Base-by-base conservation (phyloP, 1,284 basidiomycete species). In the Golubevia sp. region DNA sequence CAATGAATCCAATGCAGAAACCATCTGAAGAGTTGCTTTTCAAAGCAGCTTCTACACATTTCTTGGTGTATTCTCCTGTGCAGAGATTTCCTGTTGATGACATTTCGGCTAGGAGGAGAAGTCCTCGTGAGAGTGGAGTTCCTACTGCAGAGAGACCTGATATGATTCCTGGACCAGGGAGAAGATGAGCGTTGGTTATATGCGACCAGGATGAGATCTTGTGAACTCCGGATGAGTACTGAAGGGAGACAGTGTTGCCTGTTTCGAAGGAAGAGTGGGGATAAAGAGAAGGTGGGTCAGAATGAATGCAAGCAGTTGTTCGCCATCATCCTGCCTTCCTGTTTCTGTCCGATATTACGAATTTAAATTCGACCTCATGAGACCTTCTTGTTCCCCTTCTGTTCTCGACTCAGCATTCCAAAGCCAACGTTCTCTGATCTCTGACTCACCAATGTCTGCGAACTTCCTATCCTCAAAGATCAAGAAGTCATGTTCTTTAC, bases 391-490 rank as follows among this genome's bases (percentile, higher is more conserved):
- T n/a, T n/a, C n/a, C n/a, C n/a, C n/a, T n/a, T n/a, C n/a, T n/a
- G n/a, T n/a, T n/a, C n/a, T n/a, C n/a, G n/a, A n/a, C n/a, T n/a
- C n/a, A n/a, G n/a, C n/a, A n/a, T n/a, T n/a, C n/a, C n/a, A n/a
- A n/a, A n/a, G n/a, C n/a, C n/a, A n/a, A n/a, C n/a, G n/a, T n/a
- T n/a, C n/a, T n/a, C n/a, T n/a, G n/a, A n/a, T n/a, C n/a, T 4
- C n/a, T 1, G 1, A 66, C 81, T 62, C 21, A 94, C 95, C 96
- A 67, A 99, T 99, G 85, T 99, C 97, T 23, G 97, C 97, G 80
- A 99, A 99, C 85, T 99, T 99, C 73, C 97, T 88, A 86, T 99
- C 97, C 85, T 99, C 96, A 73, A 99, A 99, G 79, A 98, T 96
- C 62, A 97, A 85, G 85, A 99, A 99, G 79, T 98, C 93, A 73